These are phyloP conservation scores for Kodamaea neixiangensis DNA, from an alignment of 805 yeast species.

Conservation along the genomic window DNA sequence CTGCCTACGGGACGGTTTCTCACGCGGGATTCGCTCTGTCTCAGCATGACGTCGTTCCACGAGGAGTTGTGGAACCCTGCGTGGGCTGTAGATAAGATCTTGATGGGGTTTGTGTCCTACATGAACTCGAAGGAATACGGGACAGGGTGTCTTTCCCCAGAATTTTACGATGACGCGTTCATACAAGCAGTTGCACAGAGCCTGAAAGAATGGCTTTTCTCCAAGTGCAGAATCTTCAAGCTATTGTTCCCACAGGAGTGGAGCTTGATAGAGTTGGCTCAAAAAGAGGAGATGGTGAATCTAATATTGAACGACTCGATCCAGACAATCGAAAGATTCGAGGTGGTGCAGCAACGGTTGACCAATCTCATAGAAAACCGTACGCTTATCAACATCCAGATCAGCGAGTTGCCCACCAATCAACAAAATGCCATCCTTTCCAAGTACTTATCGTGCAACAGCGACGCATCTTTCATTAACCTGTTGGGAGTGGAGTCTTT, in stretches of 20 bases:
- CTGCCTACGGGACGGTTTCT: conserved; percentile 18
- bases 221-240: conserved; percentile 14
- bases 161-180: neutral
- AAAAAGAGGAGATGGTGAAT: neutral
- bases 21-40: conserved; percentile 14
- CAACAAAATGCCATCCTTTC: neutral
- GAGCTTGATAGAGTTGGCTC: conserved; percentile 7
- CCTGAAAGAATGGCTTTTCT: conserved; percentile 17
- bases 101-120: conserved; percentile 18
- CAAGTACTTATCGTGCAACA: conserved; percentile 1
- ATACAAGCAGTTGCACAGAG: conserved; percentile 7
- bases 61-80: conserved; percentile 18
- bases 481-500: conserved; percentile 4
- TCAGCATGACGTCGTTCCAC: conserved; percentile 17
- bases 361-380: neutral
- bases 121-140: conserved; percentile 17
- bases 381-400: neutral
- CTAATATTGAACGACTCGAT: conserved; percentile 6
- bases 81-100: conserved; percentile 19
- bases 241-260: conserved; percentile 17
- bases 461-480: neutral
- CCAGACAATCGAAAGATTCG: conserved; percentile 6
- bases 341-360: conserved; percentile 1
- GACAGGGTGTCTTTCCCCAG: conserved; percentile 11
- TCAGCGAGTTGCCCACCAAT: conserved; percentile 1